Percentiles rank a stretch among this genome's conserved stretches.
Conservation (phyloP, 257 asterid genomes). For the Scutellaria galericulata region DNA sequence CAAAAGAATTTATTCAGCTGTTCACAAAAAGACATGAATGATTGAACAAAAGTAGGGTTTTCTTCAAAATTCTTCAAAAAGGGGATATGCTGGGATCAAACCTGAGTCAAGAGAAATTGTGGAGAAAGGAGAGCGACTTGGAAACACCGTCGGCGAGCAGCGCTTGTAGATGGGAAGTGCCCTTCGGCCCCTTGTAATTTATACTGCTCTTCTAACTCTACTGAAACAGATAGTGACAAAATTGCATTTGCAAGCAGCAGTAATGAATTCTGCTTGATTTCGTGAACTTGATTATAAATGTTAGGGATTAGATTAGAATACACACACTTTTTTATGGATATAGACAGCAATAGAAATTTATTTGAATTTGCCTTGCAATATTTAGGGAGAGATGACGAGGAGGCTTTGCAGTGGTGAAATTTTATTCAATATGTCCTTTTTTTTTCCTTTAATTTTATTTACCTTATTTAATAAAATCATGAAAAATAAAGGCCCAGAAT, state of each 20-base stretch:
- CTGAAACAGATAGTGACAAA: constrained; percentile 27
- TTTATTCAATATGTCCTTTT: neutral
- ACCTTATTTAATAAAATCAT: too few relatives aligned
- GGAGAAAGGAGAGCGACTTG: constrained; percentile 26
- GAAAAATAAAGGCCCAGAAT: too few relatives aligned
- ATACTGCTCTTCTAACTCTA: constrained; percentile 30
- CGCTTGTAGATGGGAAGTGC: constrained; percentile 20
- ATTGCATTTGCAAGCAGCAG: constrained; percentile 37
- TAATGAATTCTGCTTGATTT: constrained; percentile 34
- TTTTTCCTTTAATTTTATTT: neutral
- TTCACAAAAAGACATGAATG: neutral
- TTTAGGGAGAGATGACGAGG: constrained; percentile 26
- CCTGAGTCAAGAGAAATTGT: constrained; percentile 37
- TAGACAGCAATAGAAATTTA: constrained; percentile 17
- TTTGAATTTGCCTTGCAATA: constrained; percentile 32
- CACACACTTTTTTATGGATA: neutral
- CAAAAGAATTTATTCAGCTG: constrained; percentile 7
- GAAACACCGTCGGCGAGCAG: constrained; percentile 29
- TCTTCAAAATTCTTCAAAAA: neutral
- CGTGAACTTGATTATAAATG: constrained; percentile 14
- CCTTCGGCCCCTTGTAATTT: constrained; percentile 18
- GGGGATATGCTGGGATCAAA: constrained; percentile 33
- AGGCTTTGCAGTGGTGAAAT: neutral
- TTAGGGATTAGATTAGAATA: constrained; percentile 26
- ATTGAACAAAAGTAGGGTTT: constrained; percentile 43